Evolutionary conservation across 148 eudicot species (phyloP).

Genomic region (Silene uniflora): DNA sequence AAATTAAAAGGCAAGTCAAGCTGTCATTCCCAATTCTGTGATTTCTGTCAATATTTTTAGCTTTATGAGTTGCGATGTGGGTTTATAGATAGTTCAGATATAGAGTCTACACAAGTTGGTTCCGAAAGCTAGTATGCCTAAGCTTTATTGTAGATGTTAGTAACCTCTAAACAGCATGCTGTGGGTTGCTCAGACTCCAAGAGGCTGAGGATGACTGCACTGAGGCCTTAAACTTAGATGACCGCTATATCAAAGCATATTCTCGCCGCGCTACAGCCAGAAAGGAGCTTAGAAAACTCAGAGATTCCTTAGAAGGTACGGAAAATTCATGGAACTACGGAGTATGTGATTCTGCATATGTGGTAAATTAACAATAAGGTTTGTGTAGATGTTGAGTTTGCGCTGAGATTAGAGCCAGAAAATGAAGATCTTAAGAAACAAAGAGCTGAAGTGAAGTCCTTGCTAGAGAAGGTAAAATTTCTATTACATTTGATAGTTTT

Average conservation of each 20-base stretch:
- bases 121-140: background rate
- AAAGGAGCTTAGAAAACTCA: slow-evolving; percentile 76
- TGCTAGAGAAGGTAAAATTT: slow-evolving; percentile 62
- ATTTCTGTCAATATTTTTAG: background rate
- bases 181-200: slow-evolving; percentile 47
- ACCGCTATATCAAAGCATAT: slow-evolving; percentile 92
- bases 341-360: background rate
- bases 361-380: slow-evolving; percentile 16
- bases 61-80: background rate
- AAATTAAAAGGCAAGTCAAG: slow-evolving; percentile 57
- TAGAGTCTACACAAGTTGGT: background rate
- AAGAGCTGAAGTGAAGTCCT: slow-evolving; percentile 61
- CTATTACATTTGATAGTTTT: background rate
- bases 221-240: slow-evolving; percentile 93
- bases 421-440: slow-evolving; percentile 89
- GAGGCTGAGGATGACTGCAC: slow-evolving; percentile 97
- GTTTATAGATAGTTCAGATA: background rate
- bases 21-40: background rate
- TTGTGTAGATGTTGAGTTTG: slow-evolving; percentile 83
- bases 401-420: slow-evolving; percentile 83
- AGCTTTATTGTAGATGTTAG: background rate
- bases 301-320: slow-evolving; percentile 80
- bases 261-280: slow-evolving; percentile 94
- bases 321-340: background rate
- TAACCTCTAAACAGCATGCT: slow-evolving; percentile 1